Conservation (phyloP, 2,329 filamentous ascomycete species). For the Xylariaceae sp. region DNA sequence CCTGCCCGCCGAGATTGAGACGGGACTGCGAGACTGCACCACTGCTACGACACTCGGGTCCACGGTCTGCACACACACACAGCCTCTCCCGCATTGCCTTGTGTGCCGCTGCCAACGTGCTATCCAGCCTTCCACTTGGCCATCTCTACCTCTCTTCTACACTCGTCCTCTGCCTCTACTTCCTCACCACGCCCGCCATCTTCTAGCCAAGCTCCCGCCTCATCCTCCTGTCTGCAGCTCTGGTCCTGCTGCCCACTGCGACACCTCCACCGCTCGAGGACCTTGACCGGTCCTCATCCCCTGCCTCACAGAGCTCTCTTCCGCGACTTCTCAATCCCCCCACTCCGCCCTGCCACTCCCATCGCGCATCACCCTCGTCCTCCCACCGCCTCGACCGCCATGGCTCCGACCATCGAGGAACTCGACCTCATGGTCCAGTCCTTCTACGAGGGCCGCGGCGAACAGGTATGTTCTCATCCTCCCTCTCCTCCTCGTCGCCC, state of each 20-base stretch:
- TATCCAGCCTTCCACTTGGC: neutral
- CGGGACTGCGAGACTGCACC: neutral
- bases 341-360: slow-evolving; percentile 21
- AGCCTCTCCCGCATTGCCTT: no score
- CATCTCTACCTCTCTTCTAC: slow-evolving; percentile 1
- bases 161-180: neutral
- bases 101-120: neutral
- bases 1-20: neutral
- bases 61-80: no score
- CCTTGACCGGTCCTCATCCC: neutral
- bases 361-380: slow-evolving; percentile 26
- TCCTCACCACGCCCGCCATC: neutral
- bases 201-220: no score
- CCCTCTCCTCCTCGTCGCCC: slow-evolving; percentile 6
- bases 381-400: slow-evolving; percentile 35
- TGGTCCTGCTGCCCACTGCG: neutral
- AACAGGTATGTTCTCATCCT: slow-evolving; percentile 62
- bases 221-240: neutral
- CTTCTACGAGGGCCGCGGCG: slow-evolving; percentile 96
- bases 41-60: neutral
- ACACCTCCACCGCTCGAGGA: neutral
- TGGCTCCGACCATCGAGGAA: slow-evolving; percentile 80
- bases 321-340: neutral
- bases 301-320: slow-evolving; percentile 1
- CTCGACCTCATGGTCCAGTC: slow-evolving; percentile 93